These are phyloP conservation scores for Paecilomyces niveus DNA, from an alignment of 2,329 filamentous ascomycete genomes.

Conservation along the genomic window DNA sequence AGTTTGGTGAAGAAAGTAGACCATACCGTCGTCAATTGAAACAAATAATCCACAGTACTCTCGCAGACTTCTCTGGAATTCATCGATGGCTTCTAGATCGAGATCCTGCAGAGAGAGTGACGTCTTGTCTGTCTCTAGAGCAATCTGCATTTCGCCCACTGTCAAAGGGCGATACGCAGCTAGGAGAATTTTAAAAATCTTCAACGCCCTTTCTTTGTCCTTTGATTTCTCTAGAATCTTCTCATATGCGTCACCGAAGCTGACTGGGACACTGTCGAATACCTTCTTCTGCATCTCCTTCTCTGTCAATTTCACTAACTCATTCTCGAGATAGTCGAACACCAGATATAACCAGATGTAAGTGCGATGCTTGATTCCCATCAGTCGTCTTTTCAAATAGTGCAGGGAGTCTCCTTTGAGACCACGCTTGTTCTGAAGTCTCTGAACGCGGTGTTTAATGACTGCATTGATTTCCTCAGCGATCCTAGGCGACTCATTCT, in stretches of 20 bases:
- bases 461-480: conserved; percentile 30
- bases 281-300: neutral
- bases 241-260: conserved; percentile 23
- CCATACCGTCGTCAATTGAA: conserved; percentile 8
- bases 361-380: conserved; percentile 19
- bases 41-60: conserved; percentile 13
- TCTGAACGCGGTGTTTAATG: conserved; percentile 19
- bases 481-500: conserved; percentile 29
- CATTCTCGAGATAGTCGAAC: conserved; percentile 21
- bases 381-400: neutral
- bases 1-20: conserved; percentile 16
- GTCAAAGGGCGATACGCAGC: conserved; percentile 4
- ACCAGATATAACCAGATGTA: conserved; percentile 35
- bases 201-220: conserved; percentile 3
- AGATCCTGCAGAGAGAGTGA: conserved; percentile 3
- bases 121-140: conserved; percentile 7
- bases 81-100: neutral
- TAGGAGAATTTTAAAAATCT: conserved; percentile 10
- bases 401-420: neutral
- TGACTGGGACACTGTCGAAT: conserved; percentile 21
- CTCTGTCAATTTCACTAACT: conserved; percentile 1
- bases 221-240: conserved; percentile 10
- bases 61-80: conserved; percentile 2
- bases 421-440: neutral
- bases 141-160: conserved; percentile 7